These are phyloP conservation scores for Talaromyces sp. DNA, from an alignment of 2,329 filamentous ascomycete species.

Conservation along the genomic window DNA sequence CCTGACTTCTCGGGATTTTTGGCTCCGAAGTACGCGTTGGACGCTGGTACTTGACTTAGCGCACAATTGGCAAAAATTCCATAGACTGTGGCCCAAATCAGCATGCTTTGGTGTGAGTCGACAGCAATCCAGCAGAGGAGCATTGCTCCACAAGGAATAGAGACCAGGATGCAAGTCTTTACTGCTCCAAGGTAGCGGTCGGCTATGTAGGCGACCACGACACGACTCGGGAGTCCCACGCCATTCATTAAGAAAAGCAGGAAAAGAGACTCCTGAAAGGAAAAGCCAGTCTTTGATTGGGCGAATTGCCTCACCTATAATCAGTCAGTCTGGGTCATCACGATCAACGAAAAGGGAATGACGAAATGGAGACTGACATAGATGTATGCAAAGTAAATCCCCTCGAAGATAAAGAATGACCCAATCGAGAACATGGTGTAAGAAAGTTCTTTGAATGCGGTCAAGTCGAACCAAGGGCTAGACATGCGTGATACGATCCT, in stretches of 20 bases:
- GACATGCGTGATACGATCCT: background rate
- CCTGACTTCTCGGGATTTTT: constrained; percentile 52
- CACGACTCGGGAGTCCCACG: constrained; percentile 2
- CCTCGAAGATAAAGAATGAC: constrained; percentile 1
- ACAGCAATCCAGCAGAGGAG: constrained; percentile 9
- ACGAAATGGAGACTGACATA: background rate
- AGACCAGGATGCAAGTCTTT: background rate
- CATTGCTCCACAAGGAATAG: constrained; percentile 1
- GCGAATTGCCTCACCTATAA: constrained; percentile 7
- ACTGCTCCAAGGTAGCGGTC: constrained; percentile 9
- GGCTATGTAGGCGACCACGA: background rate
- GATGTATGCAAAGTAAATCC: constrained; percentile 10
- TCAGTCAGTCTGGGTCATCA: background rate
- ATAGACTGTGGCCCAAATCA: constrained; percentile 1
- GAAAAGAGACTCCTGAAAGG: constrained; percentile 10
- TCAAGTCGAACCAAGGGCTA: background rate
- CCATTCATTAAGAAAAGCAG: constrained; percentile 10
- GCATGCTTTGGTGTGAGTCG: background rate
- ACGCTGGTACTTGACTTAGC: constrained; percentile 5
- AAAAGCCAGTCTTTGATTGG: constrained; percentile 2
- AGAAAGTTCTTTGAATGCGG: constrained; percentile 4
- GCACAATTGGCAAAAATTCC: constrained; percentile 9
- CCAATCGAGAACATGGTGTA: constrained; percentile 10
- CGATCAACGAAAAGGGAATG: background rate
- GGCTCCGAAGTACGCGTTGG: constrained; percentile 27